These are phyloP conservation scores for Aspergillus alliaceus DNA, from an alignment of 2,329 filamentous ascomycete genomes.

Conservation along the genomic window DNA sequence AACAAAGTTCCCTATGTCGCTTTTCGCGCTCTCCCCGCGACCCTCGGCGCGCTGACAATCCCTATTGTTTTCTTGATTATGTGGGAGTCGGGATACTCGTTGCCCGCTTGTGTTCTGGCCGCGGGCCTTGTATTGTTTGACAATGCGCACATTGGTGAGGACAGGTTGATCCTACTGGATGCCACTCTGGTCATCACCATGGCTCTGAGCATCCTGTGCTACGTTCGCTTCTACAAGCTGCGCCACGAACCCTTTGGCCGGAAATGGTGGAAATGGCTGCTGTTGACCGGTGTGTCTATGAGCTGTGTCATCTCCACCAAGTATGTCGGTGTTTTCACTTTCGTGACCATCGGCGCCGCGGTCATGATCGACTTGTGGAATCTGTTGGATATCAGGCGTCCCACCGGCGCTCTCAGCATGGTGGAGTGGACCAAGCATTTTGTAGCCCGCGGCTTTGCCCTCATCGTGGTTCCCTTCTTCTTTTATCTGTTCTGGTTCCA, in stretches of 20 bases:
- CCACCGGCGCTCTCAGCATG: conserved; percentile 75
- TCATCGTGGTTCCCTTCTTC: conserved; percentile 89
- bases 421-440: conserved; percentile 87
- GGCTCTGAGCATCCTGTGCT: conserved; percentile 89
- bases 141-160: conserved; percentile 97
- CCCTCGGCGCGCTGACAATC: conserved; percentile 88
- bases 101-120: conserved; percentile 87
- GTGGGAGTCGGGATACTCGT: conserved; percentile 98
- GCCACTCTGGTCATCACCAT: conserved; percentile 93
- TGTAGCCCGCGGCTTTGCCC: conserved; percentile 75
- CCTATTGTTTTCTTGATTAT: conserved; percentile 95
- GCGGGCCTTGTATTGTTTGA: conserved; percentile 87
- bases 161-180: conserved; percentile 89
- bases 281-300: conserved; percentile 88
- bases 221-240: conserved; percentile 97
- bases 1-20: conserved; percentile 98
- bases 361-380: conserved; percentile 95
- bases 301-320: conserved; percentile 99
- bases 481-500: conserved; percentile 99
- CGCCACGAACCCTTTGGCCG: conserved; percentile 84
- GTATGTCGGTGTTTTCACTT: conserved; percentile 95
- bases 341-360: conserved; percentile 92
- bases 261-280: conserved; percentile 99
- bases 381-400: conserved; percentile 83
- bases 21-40: conserved; percentile 87